Conservation (phyloP, 2,329 filamentous ascomycete genomes). For the Plectosphaerella plurivora region DNA sequence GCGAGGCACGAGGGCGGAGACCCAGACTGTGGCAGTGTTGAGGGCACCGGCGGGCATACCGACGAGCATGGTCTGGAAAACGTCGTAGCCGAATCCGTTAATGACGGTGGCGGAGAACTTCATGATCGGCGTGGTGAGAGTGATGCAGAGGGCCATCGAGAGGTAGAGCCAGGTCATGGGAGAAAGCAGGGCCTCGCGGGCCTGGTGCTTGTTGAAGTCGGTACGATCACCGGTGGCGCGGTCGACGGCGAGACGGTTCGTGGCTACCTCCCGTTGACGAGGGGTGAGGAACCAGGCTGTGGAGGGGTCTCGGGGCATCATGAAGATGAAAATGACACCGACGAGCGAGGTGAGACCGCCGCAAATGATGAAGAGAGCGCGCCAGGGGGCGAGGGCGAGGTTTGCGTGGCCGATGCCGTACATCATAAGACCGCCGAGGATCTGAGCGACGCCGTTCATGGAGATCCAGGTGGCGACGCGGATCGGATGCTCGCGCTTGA, state of each 20-base stretch:
- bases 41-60: conserved; percentile 7
- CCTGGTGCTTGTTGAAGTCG: conserved; percentile 12
- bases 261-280: conserved; percentile 4
- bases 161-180: conserved; percentile 11
- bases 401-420: conserved; percentile 16
- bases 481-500: conserved; percentile 20
- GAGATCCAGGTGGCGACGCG: conserved; percentile 22
- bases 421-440: conserved; percentile 22
- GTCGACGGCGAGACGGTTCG: conserved; percentile 13
- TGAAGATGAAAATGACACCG: conserved; percentile 2
- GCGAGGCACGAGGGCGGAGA: conserved; percentile 11
- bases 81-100: conserved; percentile 11
- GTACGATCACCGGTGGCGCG: conserved; percentile 9
- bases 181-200: conserved; percentile 12
- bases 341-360: conserved; percentile 4
- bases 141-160: conserved; percentile 16
- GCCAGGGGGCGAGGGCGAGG: conserved; percentile 12
- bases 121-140: conserved; percentile 15
- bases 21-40: conserved; percentile 3
- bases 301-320: conserved; percentile 6
- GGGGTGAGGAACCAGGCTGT: conserved; percentile 6
- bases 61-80: conserved; percentile 11
- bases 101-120: conserved; percentile 13
- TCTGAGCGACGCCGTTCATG: conserved; percentile 21
- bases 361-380: conserved; percentile 14